phyloP scores from a whole-genome alignment of 1,284 basidiomycete genomes.

The Moesziomyces aphidis region DNA sequence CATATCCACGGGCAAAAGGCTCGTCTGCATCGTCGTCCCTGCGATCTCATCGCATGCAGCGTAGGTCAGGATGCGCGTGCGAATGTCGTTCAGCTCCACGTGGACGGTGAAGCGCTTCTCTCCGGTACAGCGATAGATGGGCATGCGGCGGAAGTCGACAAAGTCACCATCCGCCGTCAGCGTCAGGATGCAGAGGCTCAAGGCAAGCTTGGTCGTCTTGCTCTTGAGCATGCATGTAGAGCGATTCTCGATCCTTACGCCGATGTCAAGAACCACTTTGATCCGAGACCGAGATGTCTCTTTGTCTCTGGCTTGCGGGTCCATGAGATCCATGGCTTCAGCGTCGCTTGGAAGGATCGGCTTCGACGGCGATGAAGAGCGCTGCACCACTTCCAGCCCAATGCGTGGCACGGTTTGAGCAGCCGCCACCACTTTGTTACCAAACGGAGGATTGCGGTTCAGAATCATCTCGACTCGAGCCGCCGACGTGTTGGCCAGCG shows the following conservation, averaged over 20 bases:
- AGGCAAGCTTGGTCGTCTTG: slow-evolving; percentile 40
- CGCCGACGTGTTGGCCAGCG: slow-evolving; percentile 30
- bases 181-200: slow-evolving; percentile 35
- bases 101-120: slow-evolving; percentile 51
- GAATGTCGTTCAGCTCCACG: slow-evolving; percentile 57
- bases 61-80: slow-evolving; percentile 53
- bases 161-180: slow-evolving; percentile 31
- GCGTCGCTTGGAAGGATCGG: neutral
- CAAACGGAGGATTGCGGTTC: slow-evolving; percentile 55
- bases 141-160: slow-evolving; percentile 53
- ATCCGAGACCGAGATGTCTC: neutral
- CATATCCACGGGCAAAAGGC: slow-evolving; percentile 40
- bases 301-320: neutral
- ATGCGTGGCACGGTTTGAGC: slow-evolving; percentile 47
- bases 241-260: slow-evolving; percentile 31
- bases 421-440: slow-evolving; percentile 36
- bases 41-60: slow-evolving; percentile 50
- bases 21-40: slow-evolving; percentile 32
- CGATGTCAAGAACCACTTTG: slow-evolving; percentile 29
- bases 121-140: slow-evolving; percentile 33
- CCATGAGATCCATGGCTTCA: neutral
- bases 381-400: slow-evolving; percentile 36
- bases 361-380: slow-evolving; percentile 13
- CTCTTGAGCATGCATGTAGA: slow-evolving; percentile 39
- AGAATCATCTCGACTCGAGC: slow-evolving; percentile 54